Conservation (phyloP, 306 rosid genomes). For the Vicia faba region DNA sequence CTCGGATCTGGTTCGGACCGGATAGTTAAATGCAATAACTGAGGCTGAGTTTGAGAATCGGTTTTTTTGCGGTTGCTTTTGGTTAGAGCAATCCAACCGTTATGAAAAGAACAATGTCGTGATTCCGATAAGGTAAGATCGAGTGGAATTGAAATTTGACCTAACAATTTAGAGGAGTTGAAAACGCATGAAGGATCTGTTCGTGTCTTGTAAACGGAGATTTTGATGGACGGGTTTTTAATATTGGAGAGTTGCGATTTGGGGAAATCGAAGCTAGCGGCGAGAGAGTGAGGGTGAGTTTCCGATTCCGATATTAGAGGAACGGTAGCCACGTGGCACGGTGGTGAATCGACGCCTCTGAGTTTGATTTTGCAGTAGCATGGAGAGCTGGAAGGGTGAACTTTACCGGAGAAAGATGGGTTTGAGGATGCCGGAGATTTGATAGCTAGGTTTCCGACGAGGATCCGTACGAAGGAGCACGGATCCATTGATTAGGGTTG, state of each 20-base stretch:
- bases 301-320: constrained; percentile 36
- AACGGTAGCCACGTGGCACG: constrained; percentile 43
- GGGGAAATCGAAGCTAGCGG: constrained; percentile 59
- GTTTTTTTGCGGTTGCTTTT: background rate
- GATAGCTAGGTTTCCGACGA: constrained; percentile 68
- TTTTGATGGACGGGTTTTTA: constrained; percentile 40
- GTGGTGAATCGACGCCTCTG: constrained; percentile 42
- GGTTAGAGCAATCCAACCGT: constrained; percentile 61
- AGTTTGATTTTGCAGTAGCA: constrained; percentile 68
- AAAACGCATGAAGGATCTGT: constrained; percentile 42
- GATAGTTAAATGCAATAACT: constrained; percentile 45
- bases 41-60: constrained; percentile 28
- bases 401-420: constrained; percentile 55
- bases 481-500: constrained; percentile 57
- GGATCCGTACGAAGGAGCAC: constrained; percentile 74
- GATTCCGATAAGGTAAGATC: constrained; percentile 48
- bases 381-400: constrained; percentile 57
- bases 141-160: constrained; percentile 53
- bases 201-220: constrained; percentile 53
- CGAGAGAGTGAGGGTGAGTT: constrained; percentile 45
- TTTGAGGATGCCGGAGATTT: constrained; percentile 52
- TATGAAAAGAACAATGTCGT: constrained; percentile 50
- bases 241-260: constrained; percentile 50
- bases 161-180: constrained; percentile 47
- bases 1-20: constrained; percentile 79